phyloP scores from a whole-genome alignment of 176 grass and related monocot genomes.

The Paspalum vaginatum region DNA sequence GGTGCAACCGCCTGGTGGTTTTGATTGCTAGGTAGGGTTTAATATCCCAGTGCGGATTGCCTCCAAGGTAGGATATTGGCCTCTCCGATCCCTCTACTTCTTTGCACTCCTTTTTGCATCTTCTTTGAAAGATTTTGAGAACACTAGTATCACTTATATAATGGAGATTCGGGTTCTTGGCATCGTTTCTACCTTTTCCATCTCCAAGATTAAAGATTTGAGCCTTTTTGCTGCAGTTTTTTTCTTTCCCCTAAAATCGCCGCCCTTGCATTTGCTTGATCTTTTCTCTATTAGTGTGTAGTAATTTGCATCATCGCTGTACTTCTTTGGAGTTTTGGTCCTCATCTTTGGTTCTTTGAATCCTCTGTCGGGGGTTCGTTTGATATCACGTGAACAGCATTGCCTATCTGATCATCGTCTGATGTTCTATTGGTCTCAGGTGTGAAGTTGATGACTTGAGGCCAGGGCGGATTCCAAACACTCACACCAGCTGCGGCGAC shows the following conservation, averaged over 20 bases:
- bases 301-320: background rate
- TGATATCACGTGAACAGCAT: background rate
- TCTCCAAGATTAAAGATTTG: too few relatives aligned
- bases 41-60: background rate
- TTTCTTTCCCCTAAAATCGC: background rate
- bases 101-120: background rate
- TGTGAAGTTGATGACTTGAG: conserved; percentile 7
- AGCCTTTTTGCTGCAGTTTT: background rate
- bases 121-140: background rate
- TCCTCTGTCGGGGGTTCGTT: background rate
- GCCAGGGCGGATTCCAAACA: background rate
- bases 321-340: background rate
- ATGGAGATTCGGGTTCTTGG: background rate
- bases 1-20: conserved; percentile 20
- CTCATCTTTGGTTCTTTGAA: background rate
- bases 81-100: background rate
- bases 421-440: conserved; percentile 20
- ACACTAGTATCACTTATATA: background rate
- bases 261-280: background rate
- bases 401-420: background rate
- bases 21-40: conserved; percentile 8
- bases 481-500: background rate
- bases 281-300: background rate
- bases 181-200: background rate
- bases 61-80: background rate